phyloP scores from a whole-genome alignment of 176 grass and related monocot species.

The Oropetium thomaeum region DNA sequence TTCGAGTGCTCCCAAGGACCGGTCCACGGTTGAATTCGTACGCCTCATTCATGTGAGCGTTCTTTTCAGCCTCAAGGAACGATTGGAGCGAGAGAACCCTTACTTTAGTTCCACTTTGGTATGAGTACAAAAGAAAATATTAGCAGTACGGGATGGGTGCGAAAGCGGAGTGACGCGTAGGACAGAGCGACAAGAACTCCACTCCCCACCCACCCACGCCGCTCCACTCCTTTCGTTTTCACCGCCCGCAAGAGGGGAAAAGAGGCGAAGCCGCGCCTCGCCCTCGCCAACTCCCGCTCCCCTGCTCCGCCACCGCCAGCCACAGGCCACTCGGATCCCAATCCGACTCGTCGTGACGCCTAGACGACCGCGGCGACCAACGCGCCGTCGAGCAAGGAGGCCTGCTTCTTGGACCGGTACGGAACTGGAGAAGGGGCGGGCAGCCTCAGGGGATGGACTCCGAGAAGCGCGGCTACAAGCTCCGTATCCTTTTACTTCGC shows the following conservation, averaged over 20 bases:
- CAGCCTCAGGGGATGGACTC: slow-evolving; percentile 42
- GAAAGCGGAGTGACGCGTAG: slow-evolving; percentile 4
- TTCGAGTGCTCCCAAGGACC: background rate
- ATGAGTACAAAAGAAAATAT: slow-evolving; percentile 26
- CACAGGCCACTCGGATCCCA: slow-evolving; percentile 41
- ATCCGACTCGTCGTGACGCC: slow-evolving; percentile 6
- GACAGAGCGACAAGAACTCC: slow-evolving; percentile 30
- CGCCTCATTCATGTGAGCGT: slow-evolving; percentile 4
- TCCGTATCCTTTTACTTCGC: slow-evolving; percentile 81
- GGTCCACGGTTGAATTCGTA: background rate
- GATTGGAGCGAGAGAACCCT: background rate
- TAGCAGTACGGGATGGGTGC: background rate
- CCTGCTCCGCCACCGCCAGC: background rate
- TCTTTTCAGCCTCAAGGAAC: slow-evolving; percentile 4
- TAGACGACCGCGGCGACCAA: background rate
- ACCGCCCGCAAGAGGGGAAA: background rate
- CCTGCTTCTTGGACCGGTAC: background rate
- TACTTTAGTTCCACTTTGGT: slow-evolving; percentile 7
- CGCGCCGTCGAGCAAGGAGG: background rate
- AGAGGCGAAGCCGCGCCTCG: background rate
- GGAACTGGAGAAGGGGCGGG: background rate
- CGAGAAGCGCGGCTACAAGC: slow-evolving; percentile 81
- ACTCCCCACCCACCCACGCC: slow-evolving; percentile 43
- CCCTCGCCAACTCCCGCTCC: background rate
- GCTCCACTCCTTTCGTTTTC: slow-evolving; percentile 34